Evolutionary conservation across 768 basidiomycete species (phyloP), one percentile per base, ranked within the genome.

Genomic region (Russula earlei): DNA sequence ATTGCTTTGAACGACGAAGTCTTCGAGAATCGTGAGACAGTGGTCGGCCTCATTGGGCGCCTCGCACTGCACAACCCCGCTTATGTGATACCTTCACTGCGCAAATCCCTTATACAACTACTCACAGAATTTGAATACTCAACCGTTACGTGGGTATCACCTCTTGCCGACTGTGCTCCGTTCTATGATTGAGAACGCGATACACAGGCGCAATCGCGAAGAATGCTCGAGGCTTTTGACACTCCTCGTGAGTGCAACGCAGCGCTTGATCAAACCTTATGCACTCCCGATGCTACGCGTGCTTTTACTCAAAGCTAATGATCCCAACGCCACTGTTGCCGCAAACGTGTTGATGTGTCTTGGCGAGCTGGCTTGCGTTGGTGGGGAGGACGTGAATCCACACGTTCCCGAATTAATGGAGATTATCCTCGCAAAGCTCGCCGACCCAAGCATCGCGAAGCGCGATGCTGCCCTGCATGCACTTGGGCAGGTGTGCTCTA

Each of bases 1-100:
- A 91, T 98, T 61, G 96, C 94, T 0, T 77, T 99, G 45, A 98
- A 98, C 65, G 96, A 99, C 65, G 96, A 98, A 67, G 85, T 87
- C 7, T 97, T 94, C 69, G 86, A 87, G 47, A 96, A 96, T 67
- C 83, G 96, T 20, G 82, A 91, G 25, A 83, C 85, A n/a, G 94
- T 94, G 2, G 90, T 98, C 50, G 72, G 73, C 20, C 77, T 98
- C 59, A 97, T 99, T 56, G 96, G 96, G 1, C 84, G 96, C 25
- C 79, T 99, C 24, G 91, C 94, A 3, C 82, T 84, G 63, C 90
- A 95, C 70, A 99, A 99, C 65, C 96, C 96, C 0, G 96, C 96
- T 15, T 96, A 97, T 73, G 93, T 99, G 19, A 97, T 99, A 87
- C 95, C 96, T 9, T 92, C 91, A 4, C 75, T 99, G 22, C 81